Evolutionary conservation across 768 basidiomycete genomes (phyloP), one percentile per base, ranked within the genome.

Genomic region (Auricularia sp.): DNA sequence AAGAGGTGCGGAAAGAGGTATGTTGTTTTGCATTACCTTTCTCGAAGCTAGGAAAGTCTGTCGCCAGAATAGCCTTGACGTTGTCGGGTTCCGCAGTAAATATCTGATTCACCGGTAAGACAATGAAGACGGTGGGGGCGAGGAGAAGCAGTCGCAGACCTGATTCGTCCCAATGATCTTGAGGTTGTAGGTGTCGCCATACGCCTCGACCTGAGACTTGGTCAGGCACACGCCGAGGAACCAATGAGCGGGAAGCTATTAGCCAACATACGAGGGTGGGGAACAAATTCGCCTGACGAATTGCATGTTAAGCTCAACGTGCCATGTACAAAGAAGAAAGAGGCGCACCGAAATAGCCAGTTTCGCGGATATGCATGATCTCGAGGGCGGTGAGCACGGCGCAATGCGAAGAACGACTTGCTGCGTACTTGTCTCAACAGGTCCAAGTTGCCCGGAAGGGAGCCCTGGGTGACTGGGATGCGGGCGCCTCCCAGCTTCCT

Each of bases 21-120:
- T 14, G 13, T 14, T 2, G 1, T 14, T 42, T 7, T 42, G 39
- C 39, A 42, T 42, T 65, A 82, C 85, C 85, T 77, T 86, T 87
- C 47, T 80, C 79, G 65, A 81, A 86, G 68, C 82, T 85, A 10
- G 77, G 74, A 65, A 87, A 86, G 65, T 86, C 80, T 0, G 83
- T 83, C 0, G 84, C 77, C 2, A 87, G 73, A 18, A 85, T 82
- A 3, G 77, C 74, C 78, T 87, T 85, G 71, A 86, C 79, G 62
- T 86, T 79, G 39, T 83, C 79, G 1, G 84, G 85, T 24, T 76
- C 78, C 0, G 75, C 74, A 2, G 84, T 85, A 47, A 84, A 75
- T 33, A 83, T 65, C 11, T 79, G 39, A 13, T 54, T 34, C 10
- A 16, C 24, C 37, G 59, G 13, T 14, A 1, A 61, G 18, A 51